Evolutionary conservation across 2,329 filamentous ascomycete genomes (phyloP), one percentile per base, ranked within the genome.

Genomic region (Hypoxylon sp.): DNA sequence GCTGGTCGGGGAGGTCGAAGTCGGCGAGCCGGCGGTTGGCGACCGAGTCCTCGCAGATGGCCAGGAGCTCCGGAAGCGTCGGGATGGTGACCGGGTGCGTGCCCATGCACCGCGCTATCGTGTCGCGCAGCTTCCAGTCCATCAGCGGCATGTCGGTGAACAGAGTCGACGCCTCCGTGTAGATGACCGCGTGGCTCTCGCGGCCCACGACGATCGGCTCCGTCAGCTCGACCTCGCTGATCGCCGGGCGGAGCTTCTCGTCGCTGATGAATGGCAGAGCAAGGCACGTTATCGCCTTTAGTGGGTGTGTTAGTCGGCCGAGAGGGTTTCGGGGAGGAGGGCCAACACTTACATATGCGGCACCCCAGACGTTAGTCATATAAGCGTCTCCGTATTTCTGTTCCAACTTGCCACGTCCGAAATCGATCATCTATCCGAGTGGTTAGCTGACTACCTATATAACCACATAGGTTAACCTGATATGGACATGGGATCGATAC

Each of bases 381-480:
- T 24, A n/a, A n/a, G 44, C 28, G 1, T 19, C 6, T 5, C 6
- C 0, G n/a, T 11, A 3, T 6, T 2, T 5, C 1, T 6, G 3
- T 15, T 37, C 43, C 3, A n/a, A 3, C 43, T 4, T 17, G 17
- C 62, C 62, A 13, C 53, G 56, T 34, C 62, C 62, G 41, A 64
- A 64, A 26, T 64, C 62, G 30, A 64, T 64, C n/a, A 64, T 34
- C 62, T 64, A 26, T 32, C 19, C 1, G 4, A n/a, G 17, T 20
- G 8, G 17, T 64, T n/a, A n/a, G n/a, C n/a, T n/a, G n/a, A n/a
- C n/a, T n/a, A n/a, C n/a, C n/a, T n/a, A n/a, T n/a, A n/a, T n/a
- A n/a, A n/a, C n/a, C n/a, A n/a, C n/a, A n/a, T n/a, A n/a, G n/a
- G n/a, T n/a, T n/a, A n/a, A n/a, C n/a, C n/a, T n/a, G n/a, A n/a